These are phyloP conservation scores for Talaromyces marneffei DNA, from an alignment of 2,329 filamentous ascomycete species.

Conservation along the genomic window DNA sequence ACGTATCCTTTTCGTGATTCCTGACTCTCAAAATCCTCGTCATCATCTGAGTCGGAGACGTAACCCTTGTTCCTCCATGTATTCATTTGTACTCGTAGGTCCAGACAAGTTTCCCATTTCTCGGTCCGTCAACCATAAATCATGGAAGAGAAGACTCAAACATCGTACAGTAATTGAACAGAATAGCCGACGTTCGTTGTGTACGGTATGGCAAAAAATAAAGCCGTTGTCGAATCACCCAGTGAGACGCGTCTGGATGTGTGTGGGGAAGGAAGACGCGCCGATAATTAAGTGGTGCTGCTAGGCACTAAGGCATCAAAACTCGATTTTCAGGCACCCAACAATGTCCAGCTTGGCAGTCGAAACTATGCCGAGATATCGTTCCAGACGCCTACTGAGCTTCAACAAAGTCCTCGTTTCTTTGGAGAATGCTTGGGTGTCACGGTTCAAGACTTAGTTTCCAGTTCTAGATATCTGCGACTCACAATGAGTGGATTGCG, in stretches of 20 bases:
- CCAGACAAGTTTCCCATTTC: conserved; percentile 31
- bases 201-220: background rate
- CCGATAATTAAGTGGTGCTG: background rate
- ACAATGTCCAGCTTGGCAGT: background rate
- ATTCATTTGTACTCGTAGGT: conserved; percentile 36
- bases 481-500: conserved; percentile 28
- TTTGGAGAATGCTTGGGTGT: background rate
- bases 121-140: conserved; percentile 18
- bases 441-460: background rate
- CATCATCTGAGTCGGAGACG: conserved; percentile 48
- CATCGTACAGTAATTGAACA: background rate
- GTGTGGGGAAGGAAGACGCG: conserved; percentile 11
- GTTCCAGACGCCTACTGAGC: background rate
- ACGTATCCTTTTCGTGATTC: conserved; percentile 15
- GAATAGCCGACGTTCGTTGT: background rate
- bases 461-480: background rate
- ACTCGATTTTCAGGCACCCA: background rate
- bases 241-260: conserved; percentile 9
- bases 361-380: background rate
- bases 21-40: conserved; percentile 37
- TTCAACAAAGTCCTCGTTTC: background rate
- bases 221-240: conserved; percentile 5
- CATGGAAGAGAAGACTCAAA: background rate
- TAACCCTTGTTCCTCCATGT: conserved; percentile 48
- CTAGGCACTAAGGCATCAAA: background rate